Conservation (phyloP, 2,329 filamentous ascomycete species). For the Colletotrichum sp. region DNA sequence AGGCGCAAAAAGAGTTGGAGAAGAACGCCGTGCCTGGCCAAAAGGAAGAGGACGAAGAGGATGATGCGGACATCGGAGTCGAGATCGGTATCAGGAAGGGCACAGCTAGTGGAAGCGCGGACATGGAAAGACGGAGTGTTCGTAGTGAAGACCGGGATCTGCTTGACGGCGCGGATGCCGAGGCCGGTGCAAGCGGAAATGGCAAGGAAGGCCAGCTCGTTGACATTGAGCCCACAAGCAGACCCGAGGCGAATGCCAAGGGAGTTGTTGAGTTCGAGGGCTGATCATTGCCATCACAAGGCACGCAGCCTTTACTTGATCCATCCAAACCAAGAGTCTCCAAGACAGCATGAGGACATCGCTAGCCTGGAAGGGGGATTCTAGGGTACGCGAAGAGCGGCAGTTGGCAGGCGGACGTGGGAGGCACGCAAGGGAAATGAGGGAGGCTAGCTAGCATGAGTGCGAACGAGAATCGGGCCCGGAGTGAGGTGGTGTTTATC, state of each 20-base stretch:
- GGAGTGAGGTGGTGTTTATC: neutral
- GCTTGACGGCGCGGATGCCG: slow-evolving; percentile 75
- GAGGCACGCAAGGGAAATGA: neutral
- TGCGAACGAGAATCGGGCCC: neutral
- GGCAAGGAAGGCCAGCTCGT: slow-evolving; percentile 36
- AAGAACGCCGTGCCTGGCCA: slow-evolving; percentile 73
- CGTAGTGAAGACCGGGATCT: slow-evolving; percentile 72
- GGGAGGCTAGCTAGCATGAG: neutral
- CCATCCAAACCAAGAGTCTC: neutral
- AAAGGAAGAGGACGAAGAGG: slow-evolving; percentile 71
- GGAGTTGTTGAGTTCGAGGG: slow-evolving; percentile 49
- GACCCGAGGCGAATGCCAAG: slow-evolving; percentile 31
- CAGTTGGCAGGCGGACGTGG: neutral
- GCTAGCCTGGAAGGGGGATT: neutral
- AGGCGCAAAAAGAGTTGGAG: slow-evolving; percentile 90
- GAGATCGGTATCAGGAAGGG: slow-evolving; percentile 45
- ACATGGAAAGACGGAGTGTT: slow-evolving; percentile 67
- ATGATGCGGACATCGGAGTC: slow-evolving; percentile 58
- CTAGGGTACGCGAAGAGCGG: neutral
- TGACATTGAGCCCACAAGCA: slow-evolving; percentile 32
- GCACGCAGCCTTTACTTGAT: neutral
- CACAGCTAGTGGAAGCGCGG: slow-evolving; percentile 46
- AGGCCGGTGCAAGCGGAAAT: slow-evolving; percentile 55
- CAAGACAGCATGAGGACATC: neutral
- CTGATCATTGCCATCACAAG: slow-evolving; percentile 20